These are phyloP conservation scores for Dalbergia cochinchinensis DNA, from an alignment of 306 rosid species.

Conservation along the genomic window DNA sequence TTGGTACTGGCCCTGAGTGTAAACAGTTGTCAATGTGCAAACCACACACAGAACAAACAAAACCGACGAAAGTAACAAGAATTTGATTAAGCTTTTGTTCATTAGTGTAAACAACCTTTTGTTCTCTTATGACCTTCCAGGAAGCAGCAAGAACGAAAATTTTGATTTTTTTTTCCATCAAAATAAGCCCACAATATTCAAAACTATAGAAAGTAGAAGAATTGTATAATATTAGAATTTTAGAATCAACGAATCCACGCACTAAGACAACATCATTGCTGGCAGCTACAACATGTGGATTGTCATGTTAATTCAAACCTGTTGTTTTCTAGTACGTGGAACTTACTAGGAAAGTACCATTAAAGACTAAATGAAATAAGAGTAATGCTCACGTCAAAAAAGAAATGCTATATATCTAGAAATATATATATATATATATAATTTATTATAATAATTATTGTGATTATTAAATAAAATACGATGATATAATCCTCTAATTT, in stretches of 20 bases:
- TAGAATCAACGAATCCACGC: conserved; percentile 22
- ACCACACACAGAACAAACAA: conserved; percentile 1
- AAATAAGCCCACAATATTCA: background rate
- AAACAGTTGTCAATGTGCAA: conserved; percentile 9
- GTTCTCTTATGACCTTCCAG: background rate
- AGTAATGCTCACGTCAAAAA: no score
- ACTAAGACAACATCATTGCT: conserved; percentile 15
- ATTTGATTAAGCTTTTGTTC: no score
- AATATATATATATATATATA: no score
- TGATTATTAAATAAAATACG: no score
- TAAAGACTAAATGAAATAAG: background rate
- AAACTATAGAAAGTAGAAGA: background rate
- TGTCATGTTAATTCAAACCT: conserved; percentile 21
- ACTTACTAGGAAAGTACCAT: conserved; percentile 38
- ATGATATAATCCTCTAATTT: no score
- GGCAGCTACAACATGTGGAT: conserved; percentile 21
- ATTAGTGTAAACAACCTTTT: no score
- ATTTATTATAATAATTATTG: no score
- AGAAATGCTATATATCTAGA: no score
- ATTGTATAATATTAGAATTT: background rate
- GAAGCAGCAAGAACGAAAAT: background rate
- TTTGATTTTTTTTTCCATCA: background rate
- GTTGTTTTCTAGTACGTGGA: background rate
- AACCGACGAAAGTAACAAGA: background rate
- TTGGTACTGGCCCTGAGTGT: background rate